Evolutionary conservation across 371 early-diverging fungal genomes (phyloP), one percentile per base, ranked within the genome.

Genomic region (Nematocida parisii): DNA sequence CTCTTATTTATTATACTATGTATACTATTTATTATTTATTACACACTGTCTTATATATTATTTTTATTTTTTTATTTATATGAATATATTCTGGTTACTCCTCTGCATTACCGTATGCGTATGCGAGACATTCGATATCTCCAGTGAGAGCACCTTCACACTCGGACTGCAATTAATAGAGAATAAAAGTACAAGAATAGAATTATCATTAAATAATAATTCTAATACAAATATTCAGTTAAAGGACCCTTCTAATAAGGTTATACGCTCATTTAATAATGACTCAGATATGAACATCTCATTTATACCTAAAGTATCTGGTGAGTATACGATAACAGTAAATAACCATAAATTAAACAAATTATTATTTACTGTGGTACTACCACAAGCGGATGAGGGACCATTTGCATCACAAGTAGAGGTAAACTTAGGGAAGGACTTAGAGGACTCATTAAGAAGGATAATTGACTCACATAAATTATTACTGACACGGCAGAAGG

Each of bases 321-420:
- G 80, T 4, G 57, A 52, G 20, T 56, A 70, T 42, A 46, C 24
- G 0, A 4, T 71, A 15, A 20, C n/a, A 13, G 5, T 77, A 11
- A 15, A 13, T 3, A 77, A 77, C 33, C 27, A n/a, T 11, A 5
- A 24, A n/a, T 40, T 50, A 15, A 42, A 33, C 1, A 15, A 27
- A 4, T 1, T 77, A 18, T 9, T 66, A 3, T 77, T 77, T 42
- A 60, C 61, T 15, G 9, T 77, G 0, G 7, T 44, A n/a, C 50
- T 77, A 4, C 80, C 80, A 54, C 27, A 56, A 50, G 44, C 46
- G 1, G 71, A 71, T 45, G 80, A 77, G 56, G 80, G 80, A 22
- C 80, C 80, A 15, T 77, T 77, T 70, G 70, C 80, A 9, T 47
- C 66, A 13, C 40, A 47, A 57, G 47, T 40, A n/a, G 68, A 77